These are phyloP conservation scores for Wickerhamiella australiensis DNA, from an alignment of 805 yeast species.

Conservation along the genomic window DNA sequence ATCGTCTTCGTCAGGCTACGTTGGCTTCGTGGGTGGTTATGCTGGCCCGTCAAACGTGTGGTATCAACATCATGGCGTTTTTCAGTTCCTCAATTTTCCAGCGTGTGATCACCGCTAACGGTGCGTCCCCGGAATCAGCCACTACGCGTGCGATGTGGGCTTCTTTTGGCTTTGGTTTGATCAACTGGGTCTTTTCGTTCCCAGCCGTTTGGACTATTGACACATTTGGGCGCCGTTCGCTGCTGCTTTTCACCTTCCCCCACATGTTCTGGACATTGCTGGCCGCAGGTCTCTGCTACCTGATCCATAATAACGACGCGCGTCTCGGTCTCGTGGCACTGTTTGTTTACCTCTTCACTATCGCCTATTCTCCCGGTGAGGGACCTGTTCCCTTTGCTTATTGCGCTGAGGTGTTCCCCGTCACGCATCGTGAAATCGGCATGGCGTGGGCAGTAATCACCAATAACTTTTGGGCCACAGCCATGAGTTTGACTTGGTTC, in stretches of 20 bases:
- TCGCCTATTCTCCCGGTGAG: constrained; percentile 70
- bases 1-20: constrained; percentile 71
- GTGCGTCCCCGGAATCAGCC: constrained; percentile 39
- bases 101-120: constrained; percentile 27
- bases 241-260: constrained; percentile 48
- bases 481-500: constrained; percentile 70
- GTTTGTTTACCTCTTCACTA: constrained; percentile 63
- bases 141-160: constrained; percentile 57
- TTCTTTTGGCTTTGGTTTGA: constrained; percentile 76
- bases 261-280: constrained; percentile 45
- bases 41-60: constrained; percentile 88
- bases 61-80: constrained; percentile 78
- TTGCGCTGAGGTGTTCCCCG: constrained; percentile 44
- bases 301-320: constrained; percentile 40
- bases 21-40: constrained; percentile 70
- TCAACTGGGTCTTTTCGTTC: constrained; percentile 66
- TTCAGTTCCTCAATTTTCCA: constrained; percentile 68
- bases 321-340: constrained; percentile 55
- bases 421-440: constrained; percentile 21
- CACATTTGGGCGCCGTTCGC: constrained; percentile 55
- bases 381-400: constrained; percentile 88
- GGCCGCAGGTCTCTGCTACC: constrained; percentile 48
- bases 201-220: constrained; percentile 78
- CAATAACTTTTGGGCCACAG: constrained; percentile 42
- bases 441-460: constrained; percentile 33